Evolutionary conservation across 352 stramenopile species (phyloP).

Genomic region (Phytophthora pini): DNA sequence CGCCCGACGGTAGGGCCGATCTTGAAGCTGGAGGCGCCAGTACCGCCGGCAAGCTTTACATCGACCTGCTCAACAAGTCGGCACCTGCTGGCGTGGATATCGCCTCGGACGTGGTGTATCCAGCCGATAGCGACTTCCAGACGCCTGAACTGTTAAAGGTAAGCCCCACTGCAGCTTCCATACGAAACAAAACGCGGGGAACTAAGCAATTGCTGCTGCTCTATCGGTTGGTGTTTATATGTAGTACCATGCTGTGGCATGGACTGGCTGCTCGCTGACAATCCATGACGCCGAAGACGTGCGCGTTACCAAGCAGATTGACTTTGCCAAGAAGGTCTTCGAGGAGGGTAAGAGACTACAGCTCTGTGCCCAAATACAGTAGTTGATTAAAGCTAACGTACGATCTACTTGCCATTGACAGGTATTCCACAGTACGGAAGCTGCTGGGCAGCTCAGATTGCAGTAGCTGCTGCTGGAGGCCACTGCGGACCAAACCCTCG

Average conservation of each 20-base stretch:
- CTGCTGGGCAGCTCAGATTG: conserved; percentile 86
- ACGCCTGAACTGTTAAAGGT: conserved; percentile 66
- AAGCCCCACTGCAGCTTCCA: conserved; percentile 1
- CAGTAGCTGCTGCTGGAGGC: conserved; percentile 67
- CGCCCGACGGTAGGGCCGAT: conserved; percentile 66
- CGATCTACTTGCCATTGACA: conserved; percentile 15
- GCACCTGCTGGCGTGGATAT: conserved; percentile 54
- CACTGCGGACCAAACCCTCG: conserved; percentile 69
- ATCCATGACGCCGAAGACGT: conserved; percentile 66
- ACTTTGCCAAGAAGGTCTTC: conserved; percentile 73
- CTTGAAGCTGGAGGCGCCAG: conserved; percentile 70
- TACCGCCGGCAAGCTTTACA: conserved; percentile 77
- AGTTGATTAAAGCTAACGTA: conserved; percentile 1
- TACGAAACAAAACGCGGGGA: background rate
- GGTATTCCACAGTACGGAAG: conserved; percentile 81
- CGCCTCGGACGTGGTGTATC: conserved; percentile 68
- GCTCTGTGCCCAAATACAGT: background rate
- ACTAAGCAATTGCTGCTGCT: conserved; percentile 11
- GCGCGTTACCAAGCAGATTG: conserved; percentile 77
- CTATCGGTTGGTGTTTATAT: background rate
- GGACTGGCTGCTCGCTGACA: conserved; percentile 80
- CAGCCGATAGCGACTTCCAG: conserved; percentile 70
- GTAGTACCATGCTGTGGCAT: conserved; percentile 79
- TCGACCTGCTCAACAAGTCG: conserved; percentile 65
- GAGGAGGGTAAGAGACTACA: conserved; percentile 46